Conservation (phyloP, 345 rosid species). For the Luvunga scandens region DNA sequence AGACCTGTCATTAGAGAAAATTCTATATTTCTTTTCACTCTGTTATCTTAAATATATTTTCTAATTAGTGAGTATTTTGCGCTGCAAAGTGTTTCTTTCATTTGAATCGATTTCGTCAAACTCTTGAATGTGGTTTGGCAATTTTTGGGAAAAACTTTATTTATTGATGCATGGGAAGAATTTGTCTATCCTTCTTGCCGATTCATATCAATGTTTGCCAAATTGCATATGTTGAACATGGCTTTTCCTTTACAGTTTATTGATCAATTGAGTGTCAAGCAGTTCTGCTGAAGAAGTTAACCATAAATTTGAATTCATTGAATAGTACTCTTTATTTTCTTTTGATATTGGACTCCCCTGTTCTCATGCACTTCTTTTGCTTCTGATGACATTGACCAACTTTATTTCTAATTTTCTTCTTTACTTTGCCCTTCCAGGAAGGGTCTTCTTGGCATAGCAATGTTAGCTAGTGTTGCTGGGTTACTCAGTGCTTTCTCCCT, state of each 20-base stretch:
- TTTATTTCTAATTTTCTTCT: background rate
- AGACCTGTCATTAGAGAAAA: background rate
- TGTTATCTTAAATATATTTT: background rate
- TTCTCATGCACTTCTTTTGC: background rate
- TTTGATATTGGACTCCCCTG: background rate
- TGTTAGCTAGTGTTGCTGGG: slow-evolving; percentile 50
- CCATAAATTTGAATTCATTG: background rate
- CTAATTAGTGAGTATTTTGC: background rate
- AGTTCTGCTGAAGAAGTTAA: background rate
- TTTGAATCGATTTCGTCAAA: background rate
- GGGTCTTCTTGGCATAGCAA: slow-evolving; percentile 48
- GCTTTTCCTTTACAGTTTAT: background rate
- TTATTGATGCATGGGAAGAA: too few relatives aligned
- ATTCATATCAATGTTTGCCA: too few relatives aligned
- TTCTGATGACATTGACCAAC: background rate
- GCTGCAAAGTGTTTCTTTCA: background rate
- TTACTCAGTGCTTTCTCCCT: slow-evolving; percentile 55
- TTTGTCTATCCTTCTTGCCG: too few relatives aligned
- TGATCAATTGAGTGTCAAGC: background rate
- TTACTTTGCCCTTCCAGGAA: slow-evolving; percentile 36
- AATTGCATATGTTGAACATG: background rate
- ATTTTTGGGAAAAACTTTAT: background rate
- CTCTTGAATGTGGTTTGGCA: background rate
- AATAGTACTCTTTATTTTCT: background rate
- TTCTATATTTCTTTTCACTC: background rate